Evolutionary conservation across 192 early-diverging fungal genomes (phyloP).

Genomic region (Coemansia interrupta): DNA sequence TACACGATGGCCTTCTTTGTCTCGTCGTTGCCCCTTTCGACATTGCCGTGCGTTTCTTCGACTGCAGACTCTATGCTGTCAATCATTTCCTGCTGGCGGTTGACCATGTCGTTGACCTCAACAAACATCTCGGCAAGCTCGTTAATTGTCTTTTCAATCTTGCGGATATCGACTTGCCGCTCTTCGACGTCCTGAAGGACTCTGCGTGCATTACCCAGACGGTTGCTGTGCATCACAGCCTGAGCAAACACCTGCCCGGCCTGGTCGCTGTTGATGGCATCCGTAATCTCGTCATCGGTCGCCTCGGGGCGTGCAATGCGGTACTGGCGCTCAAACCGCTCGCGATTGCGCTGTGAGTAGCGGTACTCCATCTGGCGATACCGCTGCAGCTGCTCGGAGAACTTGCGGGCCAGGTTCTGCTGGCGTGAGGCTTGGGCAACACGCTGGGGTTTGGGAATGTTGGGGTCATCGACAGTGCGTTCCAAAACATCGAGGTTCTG

Average conservation of each 20-base stretch:
- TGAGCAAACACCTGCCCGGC: conserved; percentile 54
- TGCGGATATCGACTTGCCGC: conserved; percentile 49
- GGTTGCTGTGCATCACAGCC: conserved; percentile 36
- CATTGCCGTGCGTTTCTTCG: conserved; percentile 40
- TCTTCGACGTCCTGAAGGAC: conserved; percentile 51
- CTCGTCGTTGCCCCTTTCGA: conserved; percentile 40
- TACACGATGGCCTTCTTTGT: conserved; percentile 48
- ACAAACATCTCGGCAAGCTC: conserved; percentile 50
- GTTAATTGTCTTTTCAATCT: conserved; percentile 48
- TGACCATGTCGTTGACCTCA: conserved; percentile 49
- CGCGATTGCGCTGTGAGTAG: conserved; percentile 51
- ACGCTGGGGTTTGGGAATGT: conserved; percentile 34
- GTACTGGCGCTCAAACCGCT: conserved; percentile 49
- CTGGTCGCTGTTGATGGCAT: conserved; percentile 46
- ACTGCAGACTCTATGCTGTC: conserved; percentile 50
- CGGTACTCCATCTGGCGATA: conserved; percentile 51
- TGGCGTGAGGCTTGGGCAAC: conserved; percentile 37
- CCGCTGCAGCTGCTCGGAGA: conserved; percentile 44
- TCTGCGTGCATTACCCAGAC: conserved; percentile 35
- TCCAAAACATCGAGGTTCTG: conserved; percentile 39
- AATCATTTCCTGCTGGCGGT: conserved; percentile 54
- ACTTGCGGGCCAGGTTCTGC: conserved; percentile 34
- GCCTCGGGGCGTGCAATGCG: conserved; percentile 50
- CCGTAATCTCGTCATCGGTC: conserved; percentile 39
- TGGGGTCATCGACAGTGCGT: conserved; percentile 38